phyloP scores from a whole-genome alignment of 2,329 filamentous ascomycete species.

The Fonsecaea multimorphosa region DNA sequence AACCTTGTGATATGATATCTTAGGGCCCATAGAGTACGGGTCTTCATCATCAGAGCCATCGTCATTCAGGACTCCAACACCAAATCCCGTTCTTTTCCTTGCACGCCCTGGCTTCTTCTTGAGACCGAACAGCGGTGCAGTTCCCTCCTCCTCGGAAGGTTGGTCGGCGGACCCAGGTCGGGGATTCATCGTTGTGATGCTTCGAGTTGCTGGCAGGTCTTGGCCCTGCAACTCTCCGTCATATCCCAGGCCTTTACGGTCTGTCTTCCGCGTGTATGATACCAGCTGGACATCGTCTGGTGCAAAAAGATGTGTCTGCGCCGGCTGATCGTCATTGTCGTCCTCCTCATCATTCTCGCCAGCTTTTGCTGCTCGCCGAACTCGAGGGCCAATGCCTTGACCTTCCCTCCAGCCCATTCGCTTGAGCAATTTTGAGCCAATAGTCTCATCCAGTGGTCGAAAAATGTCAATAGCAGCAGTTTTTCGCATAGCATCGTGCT shows the following conservation, averaged over 20 bases:
- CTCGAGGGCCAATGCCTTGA: conserved; percentile 88
- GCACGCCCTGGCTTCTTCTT: conserved; percentile 47
- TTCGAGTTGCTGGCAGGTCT: neutral
- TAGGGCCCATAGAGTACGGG: conserved; percentile 88
- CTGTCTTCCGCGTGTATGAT: conserved; percentile 52
- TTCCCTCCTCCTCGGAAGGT: conserved; percentile 43
- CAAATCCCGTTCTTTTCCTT: conserved; percentile 73
- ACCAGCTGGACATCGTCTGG: conserved; percentile 77
- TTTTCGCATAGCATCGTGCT: conserved; percentile 58
- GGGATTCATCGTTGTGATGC: neutral
- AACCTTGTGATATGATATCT: conserved; percentile 82
- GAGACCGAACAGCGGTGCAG: conserved; percentile 44
- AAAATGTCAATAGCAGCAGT: conserved; percentile 74
- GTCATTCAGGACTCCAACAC: conserved; percentile 88
- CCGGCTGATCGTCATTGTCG: conserved; percentile 46
- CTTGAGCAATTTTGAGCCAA: conserved; percentile 82
- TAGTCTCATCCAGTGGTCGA: conserved; percentile 75
- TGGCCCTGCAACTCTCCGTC: conserved; percentile 47
- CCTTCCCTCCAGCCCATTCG: conserved; percentile 97
- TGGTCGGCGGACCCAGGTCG: neutral
- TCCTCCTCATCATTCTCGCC: conserved; percentile 48
- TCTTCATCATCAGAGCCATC: conserved; percentile 95
- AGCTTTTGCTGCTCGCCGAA: conserved; percentile 74
- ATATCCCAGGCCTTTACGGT: conserved; percentile 56
- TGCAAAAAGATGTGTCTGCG: conserved; percentile 75